Conservation (phyloP, 805 yeast genomes). For the Spathaspora arborariae region DNA sequence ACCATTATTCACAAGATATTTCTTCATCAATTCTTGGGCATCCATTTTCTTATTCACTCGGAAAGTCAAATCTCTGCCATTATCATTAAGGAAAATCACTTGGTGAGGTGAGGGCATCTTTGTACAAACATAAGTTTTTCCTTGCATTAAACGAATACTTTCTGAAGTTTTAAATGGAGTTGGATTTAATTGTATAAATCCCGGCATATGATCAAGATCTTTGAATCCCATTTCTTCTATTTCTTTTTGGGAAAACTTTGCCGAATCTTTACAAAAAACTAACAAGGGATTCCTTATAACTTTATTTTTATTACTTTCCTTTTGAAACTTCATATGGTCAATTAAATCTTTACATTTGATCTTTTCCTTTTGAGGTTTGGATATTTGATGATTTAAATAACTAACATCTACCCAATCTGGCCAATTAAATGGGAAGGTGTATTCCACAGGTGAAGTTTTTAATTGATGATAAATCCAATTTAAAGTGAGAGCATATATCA, state of each 20-base stretch:
- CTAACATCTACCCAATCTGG: constrained; percentile 53
- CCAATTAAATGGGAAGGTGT: constrained; percentile 48
- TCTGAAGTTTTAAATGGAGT: constrained; percentile 20
- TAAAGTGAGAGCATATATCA: no score
- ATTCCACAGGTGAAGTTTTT: neutral
- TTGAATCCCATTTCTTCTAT: constrained; percentile 19
- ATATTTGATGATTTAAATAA: constrained; percentile 25
- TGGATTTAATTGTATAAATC: constrained; percentile 29
- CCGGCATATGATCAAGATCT: constrained; percentile 29
- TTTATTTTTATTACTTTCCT: constrained; percentile 4
- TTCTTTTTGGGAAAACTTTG: constrained; percentile 16
- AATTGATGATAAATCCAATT: no score
- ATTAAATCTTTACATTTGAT: constrained; percentile 17
- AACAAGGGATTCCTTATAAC: constrained; percentile 17
- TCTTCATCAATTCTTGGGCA: constrained; percentile 9
- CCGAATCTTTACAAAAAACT: constrained; percentile 15
- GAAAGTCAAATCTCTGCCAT: constrained; percentile 27
- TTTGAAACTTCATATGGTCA: neutral
- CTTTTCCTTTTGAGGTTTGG: constrained; percentile 13
- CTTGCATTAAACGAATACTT: constrained; percentile 31
- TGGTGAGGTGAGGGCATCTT: constrained; percentile 30
- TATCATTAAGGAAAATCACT: constrained; percentile 24
- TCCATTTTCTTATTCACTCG: constrained; percentile 11
- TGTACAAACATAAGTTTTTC: constrained; percentile 34
- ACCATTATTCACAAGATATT: no score